Base-by-base conservation (phyloP, 495 filamentous ascomycete genomes). In the Venustampulla echinocandica region DNA sequence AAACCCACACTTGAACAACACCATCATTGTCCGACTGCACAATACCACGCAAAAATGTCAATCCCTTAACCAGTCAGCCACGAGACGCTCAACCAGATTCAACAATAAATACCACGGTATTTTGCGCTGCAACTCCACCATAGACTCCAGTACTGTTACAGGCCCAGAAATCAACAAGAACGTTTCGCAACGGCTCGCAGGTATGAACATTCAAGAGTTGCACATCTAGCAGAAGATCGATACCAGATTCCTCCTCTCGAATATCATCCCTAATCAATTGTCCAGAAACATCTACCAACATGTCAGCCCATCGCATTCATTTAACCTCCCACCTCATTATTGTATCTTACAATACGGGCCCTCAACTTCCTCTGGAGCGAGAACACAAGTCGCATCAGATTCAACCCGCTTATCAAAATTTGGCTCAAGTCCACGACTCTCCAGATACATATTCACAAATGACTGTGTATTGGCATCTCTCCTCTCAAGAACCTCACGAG, bases 1-100 rank as follows among this genome's bases (percentile, higher is more conserved):
- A 14, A 35, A 35, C 33, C 18, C 18, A 35, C 33, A 35, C n/a
- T 35, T 35, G 33, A 35, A 35, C 33, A 35, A 35, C n/a, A 35
- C 33, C 33, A 14, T 35, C 33, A 7, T 35, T 35, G 33, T 35
- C 33, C 5, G 33, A 35, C 33, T 7, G 13, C n/a, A 14, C 33
- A 14, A 35, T 10, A 14, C 33, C 33, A 35, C 33, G 33, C 33
- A 35, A 35, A 35, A 35, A 35, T 10, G 33, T 35, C 33, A 35
- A 35, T 10, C 33, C 33, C 33, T 35, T 6, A 15, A 15, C 6
- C 4, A 6, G n/a, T 35, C n/a, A 35, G 33, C n/a, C 33, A 14
- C 18, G 4, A 7, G 33, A 15, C 33, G 18, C 4, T 14, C 4
- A 7, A 14, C 33, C 33, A 7, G 4, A 7, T 14, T 35, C n/a